phyloP scores from a whole-genome alignment of 1,284 basidiomycete genomes.

The Rugosomyces carneus region DNA sequence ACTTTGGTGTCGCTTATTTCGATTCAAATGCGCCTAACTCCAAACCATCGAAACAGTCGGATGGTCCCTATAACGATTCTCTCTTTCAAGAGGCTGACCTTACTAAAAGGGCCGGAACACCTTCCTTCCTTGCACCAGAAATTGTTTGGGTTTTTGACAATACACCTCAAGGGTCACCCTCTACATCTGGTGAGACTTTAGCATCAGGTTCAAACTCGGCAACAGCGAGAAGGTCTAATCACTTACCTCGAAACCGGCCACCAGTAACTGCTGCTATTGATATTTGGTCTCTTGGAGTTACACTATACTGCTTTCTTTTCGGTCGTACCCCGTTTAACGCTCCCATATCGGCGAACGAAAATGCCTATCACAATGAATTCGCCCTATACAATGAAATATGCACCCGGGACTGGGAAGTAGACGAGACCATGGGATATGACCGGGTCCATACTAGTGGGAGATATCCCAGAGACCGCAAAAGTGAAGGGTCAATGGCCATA shows the following conservation, averaged over 20 bases:
- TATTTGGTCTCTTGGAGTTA: slow-evolving; percentile 99
- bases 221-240: slow-evolving; percentile 14
- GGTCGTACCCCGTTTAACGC: slow-evolving; percentile 46
- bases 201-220: slow-evolving; percentile 18
- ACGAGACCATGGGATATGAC: slow-evolving; percentile 74
- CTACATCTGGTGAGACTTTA: slow-evolving; percentile 15
- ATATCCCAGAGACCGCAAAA: slow-evolving; percentile 30
- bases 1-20: slow-evolving; percentile 97
- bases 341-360: slow-evolving; percentile 36
- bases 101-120: slow-evolving; percentile 92
- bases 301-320: slow-evolving; percentile 92
- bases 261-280: slow-evolving; percentile 94
- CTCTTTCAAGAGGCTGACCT: slow-evolving; percentile 84
- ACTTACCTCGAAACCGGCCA: slow-evolving; percentile 35
- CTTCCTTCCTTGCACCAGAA: slow-evolving; percentile 97
- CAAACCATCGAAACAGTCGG: slow-evolving; percentile 36
- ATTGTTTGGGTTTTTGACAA: slow-evolving; percentile 64
- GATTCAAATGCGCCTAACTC: slow-evolving; percentile 71
- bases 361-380: slow-evolving; percentile 52
- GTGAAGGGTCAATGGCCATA: slow-evolving; percentile 54
- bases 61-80: slow-evolving; percentile 52
- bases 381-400: slow-evolving; percentile 84
- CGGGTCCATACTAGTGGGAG: slow-evolving; percentile 57
- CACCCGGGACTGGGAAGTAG: slow-evolving; percentile 70
- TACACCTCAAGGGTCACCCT: slow-evolving; percentile 29